A percentile compares a stretch with the other conserved stretches of the same genome.
phyloP scores from a whole-genome alignment of 805 yeast genomes.

The Brettanomyces naardenensis region DNA sequence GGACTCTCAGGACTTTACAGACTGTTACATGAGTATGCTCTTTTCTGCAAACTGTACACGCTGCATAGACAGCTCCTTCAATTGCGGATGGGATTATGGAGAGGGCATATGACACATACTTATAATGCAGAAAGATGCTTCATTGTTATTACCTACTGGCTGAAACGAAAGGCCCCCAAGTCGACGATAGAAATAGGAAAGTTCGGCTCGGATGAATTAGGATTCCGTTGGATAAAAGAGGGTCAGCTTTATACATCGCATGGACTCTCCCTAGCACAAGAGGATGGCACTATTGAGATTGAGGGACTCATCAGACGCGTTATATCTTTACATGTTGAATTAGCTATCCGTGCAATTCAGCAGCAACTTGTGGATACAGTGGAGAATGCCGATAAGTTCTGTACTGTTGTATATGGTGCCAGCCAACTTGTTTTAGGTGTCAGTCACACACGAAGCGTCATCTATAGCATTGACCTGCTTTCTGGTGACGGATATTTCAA shows the following conservation, averaged over 20 bases:
- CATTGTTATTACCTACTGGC: constrained; percentile 61
- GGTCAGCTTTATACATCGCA: constrained; percentile 26
- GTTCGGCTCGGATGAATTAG: constrained; percentile 34
- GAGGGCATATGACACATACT: constrained; percentile 49
- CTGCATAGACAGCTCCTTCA: constrained; percentile 50
- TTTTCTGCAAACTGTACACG: constrained; percentile 55
- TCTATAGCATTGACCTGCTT: constrained; percentile 25
- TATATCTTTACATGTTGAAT: constrained; percentile 32
- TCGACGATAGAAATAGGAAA: constrained; percentile 54
- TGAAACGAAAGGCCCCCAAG: constrained; percentile 37
- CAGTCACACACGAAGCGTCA: constrained; percentile 22
- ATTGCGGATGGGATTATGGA: constrained; percentile 47
- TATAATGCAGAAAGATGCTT: constrained; percentile 47
- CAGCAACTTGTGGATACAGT: constrained; percentile 21
- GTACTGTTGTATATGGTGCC: constrained; percentile 11
- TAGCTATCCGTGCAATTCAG: constrained; percentile 27
- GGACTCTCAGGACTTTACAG: constrained; percentile 49
- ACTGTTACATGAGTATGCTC: constrained; percentile 49
- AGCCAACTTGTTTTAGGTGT: constrained; percentile 21
- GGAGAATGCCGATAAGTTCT: constrained; percentile 22
- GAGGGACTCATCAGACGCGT: constrained; percentile 30
- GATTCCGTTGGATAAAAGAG: constrained; percentile 57
- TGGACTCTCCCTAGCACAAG: constrained; percentile 25
- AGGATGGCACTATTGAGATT: constrained; percentile 27
- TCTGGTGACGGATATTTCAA: constrained; percentile 38